Evolutionary conservation across 2,329 filamentous ascomycete species (phyloP).

Genomic region (Trichophyton simii): DNA sequence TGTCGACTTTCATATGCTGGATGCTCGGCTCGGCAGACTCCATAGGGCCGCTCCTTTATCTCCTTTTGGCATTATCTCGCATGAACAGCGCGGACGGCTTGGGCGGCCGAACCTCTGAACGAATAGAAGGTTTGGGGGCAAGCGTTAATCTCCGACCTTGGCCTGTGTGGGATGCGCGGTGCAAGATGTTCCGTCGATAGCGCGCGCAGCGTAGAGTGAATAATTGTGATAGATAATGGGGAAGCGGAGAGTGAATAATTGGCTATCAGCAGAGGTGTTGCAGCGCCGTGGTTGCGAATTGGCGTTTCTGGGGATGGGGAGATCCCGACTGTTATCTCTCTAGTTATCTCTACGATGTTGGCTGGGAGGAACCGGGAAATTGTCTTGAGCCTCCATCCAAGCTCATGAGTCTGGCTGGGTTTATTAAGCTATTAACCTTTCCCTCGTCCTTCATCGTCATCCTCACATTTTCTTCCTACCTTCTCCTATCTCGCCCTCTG

Average conservation of each 20-base stretch:
- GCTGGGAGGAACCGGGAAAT: conserved; percentile 1
- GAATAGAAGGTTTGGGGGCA: background rate
- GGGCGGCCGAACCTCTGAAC: background rate
- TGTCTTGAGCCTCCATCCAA: background rate
- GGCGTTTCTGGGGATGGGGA: background rate
- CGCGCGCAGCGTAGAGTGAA: background rate
- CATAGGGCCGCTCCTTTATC: background rate
- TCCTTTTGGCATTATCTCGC: background rate
- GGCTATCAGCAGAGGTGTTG: background rate
- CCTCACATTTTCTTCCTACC: conserved; percentile 11
- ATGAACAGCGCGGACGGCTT: background rate
- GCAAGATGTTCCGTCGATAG: background rate
- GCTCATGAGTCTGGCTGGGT: background rate
- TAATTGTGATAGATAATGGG: background rate
- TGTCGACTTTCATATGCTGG: too few relatives aligned
- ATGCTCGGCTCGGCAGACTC: background rate
- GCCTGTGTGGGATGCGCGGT: background rate
- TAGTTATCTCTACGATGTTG: background rate
- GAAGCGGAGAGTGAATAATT: background rate
- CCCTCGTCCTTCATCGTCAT: background rate
- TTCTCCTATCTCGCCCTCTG: conserved; percentile 12
- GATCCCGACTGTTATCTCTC: background rate
- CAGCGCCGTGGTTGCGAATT: background rate
- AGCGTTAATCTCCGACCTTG: background rate
- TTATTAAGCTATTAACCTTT: background rate